A percentile compares a stretch with the other conserved stretches of the same genome.
These are phyloP conservation scores for Diaporthe eres DNA, from an alignment of 2,329 filamentous ascomycete species.

Conservation along the genomic window DNA sequence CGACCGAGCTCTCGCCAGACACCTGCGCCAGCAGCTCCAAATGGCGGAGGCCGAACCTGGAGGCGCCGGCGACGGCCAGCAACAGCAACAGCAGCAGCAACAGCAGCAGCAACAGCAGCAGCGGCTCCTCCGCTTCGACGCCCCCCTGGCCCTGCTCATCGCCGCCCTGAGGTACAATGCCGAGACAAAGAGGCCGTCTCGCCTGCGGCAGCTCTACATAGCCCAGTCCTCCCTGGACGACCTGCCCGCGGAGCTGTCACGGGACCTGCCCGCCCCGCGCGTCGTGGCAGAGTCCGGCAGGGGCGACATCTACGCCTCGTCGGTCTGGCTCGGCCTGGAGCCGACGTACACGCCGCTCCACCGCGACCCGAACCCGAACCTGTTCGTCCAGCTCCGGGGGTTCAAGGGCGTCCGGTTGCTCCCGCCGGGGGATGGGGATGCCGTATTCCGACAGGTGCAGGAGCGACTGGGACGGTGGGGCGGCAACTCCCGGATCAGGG, in stretches of 20 bases:
- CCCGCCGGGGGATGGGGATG: constrained; percentile 72
- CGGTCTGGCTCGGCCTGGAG: constrained; percentile 88
- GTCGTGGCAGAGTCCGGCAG: constrained; percentile 75
- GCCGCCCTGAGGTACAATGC: constrained; percentile 66
- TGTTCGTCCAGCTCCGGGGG: constrained; percentile 87
- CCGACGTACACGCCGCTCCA: constrained; percentile 94
- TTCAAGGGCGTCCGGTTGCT: constrained; percentile 82
- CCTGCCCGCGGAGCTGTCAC: constrained; percentile 73
- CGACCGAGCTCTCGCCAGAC: constrained; percentile 8
- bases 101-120: not conserved
- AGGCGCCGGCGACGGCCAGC: not conserved
- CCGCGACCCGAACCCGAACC: constrained; percentile 92
- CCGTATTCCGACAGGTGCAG: constrained; percentile 72
- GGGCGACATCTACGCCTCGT: constrained; percentile 89
- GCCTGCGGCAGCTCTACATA: constrained; percentile 76
- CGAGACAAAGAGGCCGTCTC: constrained; percentile 4
- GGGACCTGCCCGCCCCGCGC: constrained; percentile 77
- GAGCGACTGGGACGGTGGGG: constrained; percentile 51
- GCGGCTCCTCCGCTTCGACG: constrained; percentile 69
- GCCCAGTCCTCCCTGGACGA: constrained; percentile 83
- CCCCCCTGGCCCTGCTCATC: constrained; percentile 76
- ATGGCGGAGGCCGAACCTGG: too few species aligned
- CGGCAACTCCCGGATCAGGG: constrained; percentile 71
- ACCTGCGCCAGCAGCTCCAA: constrained; percentile 25
- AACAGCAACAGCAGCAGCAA: not conserved